A percentile compares a stretch with the other conserved stretches of the same genome.
Conservation (phyloP, 2,329 filamentous ascomycete genomes). For the Leptosphaerulina australis region DNA sequence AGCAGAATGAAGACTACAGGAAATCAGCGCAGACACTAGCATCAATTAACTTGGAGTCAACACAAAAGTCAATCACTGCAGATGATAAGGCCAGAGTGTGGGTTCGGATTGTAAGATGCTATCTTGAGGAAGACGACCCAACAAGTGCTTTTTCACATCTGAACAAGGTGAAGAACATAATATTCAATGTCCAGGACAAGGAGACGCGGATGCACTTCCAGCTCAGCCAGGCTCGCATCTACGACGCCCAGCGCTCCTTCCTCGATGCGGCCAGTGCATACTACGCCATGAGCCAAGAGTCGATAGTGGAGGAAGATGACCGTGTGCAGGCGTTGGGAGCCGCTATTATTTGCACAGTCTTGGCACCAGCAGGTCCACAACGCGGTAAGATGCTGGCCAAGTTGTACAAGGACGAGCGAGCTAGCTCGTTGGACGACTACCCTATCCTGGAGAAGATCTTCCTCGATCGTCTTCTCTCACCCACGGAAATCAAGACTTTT, state of each 20-base stretch:
- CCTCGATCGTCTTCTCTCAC: slow-evolving; percentile 80
- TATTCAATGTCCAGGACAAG: slow-evolving; percentile 76
- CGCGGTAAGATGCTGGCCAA: slow-evolving; percentile 79
- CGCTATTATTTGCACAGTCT: slow-evolving; percentile 88
- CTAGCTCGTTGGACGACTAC: slow-evolving; percentile 76
- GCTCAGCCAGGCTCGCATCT: slow-evolving; percentile 89
- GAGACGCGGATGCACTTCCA: slow-evolving; percentile 83
- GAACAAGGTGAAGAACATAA: slow-evolving; percentile 93
- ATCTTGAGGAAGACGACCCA: slow-evolving; percentile 91
- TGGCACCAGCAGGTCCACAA: slow-evolving; percentile 87
- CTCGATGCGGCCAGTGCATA: slow-evolving; percentile 86
- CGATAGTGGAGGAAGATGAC: slow-evolving; percentile 83
- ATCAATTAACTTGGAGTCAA: slow-evolving; percentile 85
- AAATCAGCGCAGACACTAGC: slow-evolving; percentile 78
- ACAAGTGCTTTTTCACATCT: slow-evolving; percentile 83
- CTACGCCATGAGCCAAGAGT: slow-evolving; percentile 80
- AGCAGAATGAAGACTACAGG: slow-evolving; percentile 78
- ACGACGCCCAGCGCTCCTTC: slow-evolving; percentile 89
- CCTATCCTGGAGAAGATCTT: slow-evolving; percentile 97
- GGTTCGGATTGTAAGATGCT: slow-evolving; percentile 93
- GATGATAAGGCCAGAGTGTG: slow-evolving; percentile 84
- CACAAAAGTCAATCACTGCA: slow-evolving; percentile 81
- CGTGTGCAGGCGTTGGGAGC: slow-evolving; percentile 82
- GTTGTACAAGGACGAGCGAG: slow-evolving; percentile 91
- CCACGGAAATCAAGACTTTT: slow-evolving; percentile 85